These are phyloP conservation scores for Colletotrichum phormii DNA, from an alignment of 2,329 filamentous ascomycete genomes.

Conservation along the genomic window DNA sequence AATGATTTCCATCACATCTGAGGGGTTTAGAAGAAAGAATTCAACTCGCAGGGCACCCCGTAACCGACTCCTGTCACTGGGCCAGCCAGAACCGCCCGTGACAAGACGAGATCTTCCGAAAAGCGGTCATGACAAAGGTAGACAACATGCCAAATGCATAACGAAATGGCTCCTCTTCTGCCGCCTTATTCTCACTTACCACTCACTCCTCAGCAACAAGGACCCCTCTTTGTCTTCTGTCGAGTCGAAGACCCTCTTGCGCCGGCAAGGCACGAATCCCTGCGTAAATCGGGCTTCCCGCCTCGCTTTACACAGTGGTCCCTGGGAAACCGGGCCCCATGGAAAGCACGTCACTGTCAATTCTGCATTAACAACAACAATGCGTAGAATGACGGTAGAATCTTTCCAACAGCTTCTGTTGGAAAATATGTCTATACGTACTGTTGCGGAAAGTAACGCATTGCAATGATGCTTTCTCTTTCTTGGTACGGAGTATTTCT, in stretches of 20 bases:
- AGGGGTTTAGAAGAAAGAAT: background rate
- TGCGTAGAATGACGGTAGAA: slow-evolving; percentile 5
- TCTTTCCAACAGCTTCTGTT: background rate
- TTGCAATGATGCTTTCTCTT: background rate
- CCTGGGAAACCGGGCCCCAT: slow-evolving; percentile 5
- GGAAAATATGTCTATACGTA: background rate
- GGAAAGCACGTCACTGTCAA: slow-evolving; percentile 23
- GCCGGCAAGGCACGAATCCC: slow-evolving; percentile 23
- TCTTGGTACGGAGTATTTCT: background rate
- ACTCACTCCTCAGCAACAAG: background rate
- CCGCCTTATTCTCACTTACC: background rate
- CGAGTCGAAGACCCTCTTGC: background rate
- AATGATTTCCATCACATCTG: background rate
- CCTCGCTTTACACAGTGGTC: slow-evolving; percentile 12
- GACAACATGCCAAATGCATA: no score
- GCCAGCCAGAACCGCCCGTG: background rate
- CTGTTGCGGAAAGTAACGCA: background rate
- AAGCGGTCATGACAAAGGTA: slow-evolving; percentile 4
- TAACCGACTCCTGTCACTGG: background rate
- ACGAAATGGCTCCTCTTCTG: background rate
- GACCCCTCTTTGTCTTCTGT: background rate
- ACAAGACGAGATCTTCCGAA: background rate
- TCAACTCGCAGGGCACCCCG: background rate
- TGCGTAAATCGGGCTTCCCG: slow-evolving; percentile 34
- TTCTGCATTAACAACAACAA: slow-evolving; percentile 31